Base-by-base conservation (phyloP, 164 flowering plant genomes). In the Dillenia turbinata region DNA sequence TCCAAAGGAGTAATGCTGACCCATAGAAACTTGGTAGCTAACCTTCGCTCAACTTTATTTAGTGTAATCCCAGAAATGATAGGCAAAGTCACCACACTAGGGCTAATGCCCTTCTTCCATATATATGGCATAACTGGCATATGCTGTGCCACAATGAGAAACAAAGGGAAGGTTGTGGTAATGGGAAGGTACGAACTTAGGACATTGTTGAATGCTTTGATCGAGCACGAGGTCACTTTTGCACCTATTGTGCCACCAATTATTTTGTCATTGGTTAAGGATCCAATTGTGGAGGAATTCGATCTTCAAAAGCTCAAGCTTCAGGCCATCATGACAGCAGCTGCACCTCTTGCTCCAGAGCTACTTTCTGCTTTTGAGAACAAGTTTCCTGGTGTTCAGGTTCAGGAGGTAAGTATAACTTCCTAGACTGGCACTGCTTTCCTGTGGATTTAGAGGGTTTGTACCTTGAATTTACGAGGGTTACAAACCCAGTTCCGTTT, bases 161-260 rank as follows among this genome's bases (percentile, higher is more conserved):
- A 88, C 82, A 92, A 92, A 47, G 99, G 99, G 44, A 95, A 88
- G 73, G 95, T 95, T 45, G 97, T 95, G 48, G 92, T 81, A 64
- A 90, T 95, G 91, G 79, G 69, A 0, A 78, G 97, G 64, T 92
- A 81, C 47, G 97, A 92, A 2, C 81, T 95, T 0, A 61, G 91
- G 64, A 69, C 79, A 2, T 87, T 95, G 53, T 17, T 95, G 60
- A 78, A 75, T 49, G 90, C 92, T 0, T 59, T 95, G 73, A 85
- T 90, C 63, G 68, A 71, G 1, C 84, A 95, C 6, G 91, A 85
- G 63, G 79, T 95, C 67, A 83, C 69, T 0, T 92, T 92, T 52
- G 99, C 98, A 0, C 99, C 99, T 0, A 83, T 92, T 14, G 98
- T 92, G n/a, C 99, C 99, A 0, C 98, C 99, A 0, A 87, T 95